A percentile compares a stretch with the other conserved stretches of the same genome.
These are phyloP conservation scores for Fistulifera solaris DNA, from an alignment of 108 stramenopile genomes.

Conservation along the genomic window DNA sequence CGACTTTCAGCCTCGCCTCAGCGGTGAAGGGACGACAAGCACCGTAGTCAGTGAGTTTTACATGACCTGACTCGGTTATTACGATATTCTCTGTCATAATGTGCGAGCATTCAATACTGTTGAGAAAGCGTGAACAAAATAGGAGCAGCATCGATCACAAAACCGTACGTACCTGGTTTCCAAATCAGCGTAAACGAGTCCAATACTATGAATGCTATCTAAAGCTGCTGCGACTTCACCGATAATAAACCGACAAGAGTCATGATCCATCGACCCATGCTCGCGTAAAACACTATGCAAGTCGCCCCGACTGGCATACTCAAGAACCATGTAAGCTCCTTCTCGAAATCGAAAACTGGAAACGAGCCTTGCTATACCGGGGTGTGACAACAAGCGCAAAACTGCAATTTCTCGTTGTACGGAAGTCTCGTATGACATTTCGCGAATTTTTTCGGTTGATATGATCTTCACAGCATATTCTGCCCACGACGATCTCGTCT, in stretches of 20 bases:
- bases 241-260: conserved; percentile 80
- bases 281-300: conserved; percentile 71
- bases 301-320: conserved; percentile 91
- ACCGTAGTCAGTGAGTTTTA: conserved; percentile 96
- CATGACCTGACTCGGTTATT: conserved; percentile 89
- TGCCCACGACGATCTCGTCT: conserved; percentile 82
- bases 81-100: conserved; percentile 79
- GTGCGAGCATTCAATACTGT: no score
- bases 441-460: conserved; percentile 63
- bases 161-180: no score
- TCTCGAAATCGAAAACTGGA: conserved; percentile 87
- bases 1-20: conserved; percentile 38
- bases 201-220: conserved; percentile 77
- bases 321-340: conserved; percentile 91
- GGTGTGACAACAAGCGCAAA: conserved; percentile 77
- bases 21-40: conserved; percentile 79
- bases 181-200: conserved; percentile 84
- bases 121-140: conserved; percentile 10
- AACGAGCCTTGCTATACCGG: conserved; percentile 85
- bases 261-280: conserved; percentile 85
- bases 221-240: conserved; percentile 88
- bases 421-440: conserved; percentile 74
- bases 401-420: conserved; percentile 89
- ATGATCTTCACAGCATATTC: conserved; percentile 94
- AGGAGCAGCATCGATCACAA: conserved; percentile 30